Percentiles rank a stretch among this genome's conserved stretches.
phyloP scores from a whole-genome alignment of 306 rosid genomes.

The Trifolium dubium region DNA sequence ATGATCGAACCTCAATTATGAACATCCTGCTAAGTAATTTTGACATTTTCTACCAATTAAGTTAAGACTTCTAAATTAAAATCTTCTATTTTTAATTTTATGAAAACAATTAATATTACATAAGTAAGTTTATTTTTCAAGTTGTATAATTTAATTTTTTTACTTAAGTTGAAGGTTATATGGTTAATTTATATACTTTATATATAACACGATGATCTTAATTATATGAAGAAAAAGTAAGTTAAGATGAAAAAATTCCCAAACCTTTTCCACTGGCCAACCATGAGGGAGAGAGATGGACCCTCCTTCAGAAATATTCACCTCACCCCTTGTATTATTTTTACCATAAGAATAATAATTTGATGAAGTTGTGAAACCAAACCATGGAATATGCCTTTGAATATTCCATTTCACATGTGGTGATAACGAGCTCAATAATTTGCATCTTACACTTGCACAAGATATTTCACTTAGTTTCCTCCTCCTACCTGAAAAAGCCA shows the following conservation, averaged over 20 bases:
- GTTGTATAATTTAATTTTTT: too few species aligned
- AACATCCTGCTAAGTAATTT: too few species aligned
- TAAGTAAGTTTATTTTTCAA: too few species aligned
- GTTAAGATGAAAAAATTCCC: background rate
- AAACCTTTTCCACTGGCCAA: slow-evolving; percentile 44
- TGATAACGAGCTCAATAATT: background rate
- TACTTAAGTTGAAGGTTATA: too few species aligned
- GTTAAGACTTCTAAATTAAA: too few species aligned
- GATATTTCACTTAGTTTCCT: slow-evolving; percentile 3
- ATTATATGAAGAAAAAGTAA: slow-evolving; percentile 6
- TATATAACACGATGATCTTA: background rate
- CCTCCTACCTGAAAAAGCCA: slow-evolving; percentile 41
- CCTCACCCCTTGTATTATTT: slow-evolving; percentile 7
- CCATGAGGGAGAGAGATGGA: slow-evolving; percentile 23
- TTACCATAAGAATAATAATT: slow-evolving; percentile 16
- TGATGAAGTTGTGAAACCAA: slow-evolving; percentile 37
- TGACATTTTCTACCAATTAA: too few species aligned
- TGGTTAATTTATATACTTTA: too few species aligned
- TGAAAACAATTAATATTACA: too few species aligned
- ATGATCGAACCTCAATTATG: too few species aligned
- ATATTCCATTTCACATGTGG: background rate
- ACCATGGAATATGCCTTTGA: slow-evolving; percentile 18
- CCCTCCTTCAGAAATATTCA: slow-evolving; percentile 48
- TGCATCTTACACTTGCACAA: background rate
- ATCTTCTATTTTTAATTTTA: too few species aligned